Evolutionary conservation across 805 yeast species (phyloP).

Genomic region (Kodamaea leandrae): DNA sequence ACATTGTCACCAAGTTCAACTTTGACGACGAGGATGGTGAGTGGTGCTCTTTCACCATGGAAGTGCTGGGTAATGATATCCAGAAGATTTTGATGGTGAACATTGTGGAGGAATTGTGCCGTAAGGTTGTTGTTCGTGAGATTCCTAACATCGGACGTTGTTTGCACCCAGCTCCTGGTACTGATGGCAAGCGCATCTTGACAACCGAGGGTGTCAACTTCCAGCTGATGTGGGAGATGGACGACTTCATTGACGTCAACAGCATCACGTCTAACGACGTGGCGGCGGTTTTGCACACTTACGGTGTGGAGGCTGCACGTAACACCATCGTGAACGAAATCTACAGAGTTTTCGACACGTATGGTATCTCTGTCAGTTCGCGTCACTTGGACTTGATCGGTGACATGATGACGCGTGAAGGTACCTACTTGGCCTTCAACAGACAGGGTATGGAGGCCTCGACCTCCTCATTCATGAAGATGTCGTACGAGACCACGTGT

Average conservation of each 20-base stretch:
- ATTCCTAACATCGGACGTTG: conserved; percentile 90
- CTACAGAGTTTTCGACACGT: conserved; percentile 91
- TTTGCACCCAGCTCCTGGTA: conserved; percentile 65
- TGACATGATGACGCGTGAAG: conserved; percentile 99
- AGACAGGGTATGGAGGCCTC: conserved; percentile 97
- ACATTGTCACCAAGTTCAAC: conserved; percentile 72
- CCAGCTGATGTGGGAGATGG: conserved; percentile 97
- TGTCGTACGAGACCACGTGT: conserved; percentile 98
- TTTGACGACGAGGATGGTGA: conserved; percentile 86
- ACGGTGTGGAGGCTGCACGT: conserved; percentile 99
- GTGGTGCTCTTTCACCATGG: conserved; percentile 91
- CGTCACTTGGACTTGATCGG: conserved; percentile 97
- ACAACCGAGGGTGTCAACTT: conserved; percentile 98
- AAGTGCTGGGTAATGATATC: conserved; percentile 70
- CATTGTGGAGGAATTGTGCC: conserved; percentile 88
- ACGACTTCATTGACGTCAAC: conserved; percentile 86
- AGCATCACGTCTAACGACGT: conserved; percentile 90
- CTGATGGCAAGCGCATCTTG: conserved; percentile 68
- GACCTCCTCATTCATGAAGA: conserved; percentile 95
- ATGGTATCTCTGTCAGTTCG: conserved; percentile 87
- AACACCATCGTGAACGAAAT: conserved; percentile 95
- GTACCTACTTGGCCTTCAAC: conserved; percentile 92
- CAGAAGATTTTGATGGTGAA: conserved; percentile 96
- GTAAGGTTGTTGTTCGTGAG: conserved; percentile 88
- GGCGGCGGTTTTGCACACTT: conserved; percentile 81